Conservation (phyloP, 2,329 filamentous ascomycete species). For the Pseudogymnoascus sp. region DNA sequence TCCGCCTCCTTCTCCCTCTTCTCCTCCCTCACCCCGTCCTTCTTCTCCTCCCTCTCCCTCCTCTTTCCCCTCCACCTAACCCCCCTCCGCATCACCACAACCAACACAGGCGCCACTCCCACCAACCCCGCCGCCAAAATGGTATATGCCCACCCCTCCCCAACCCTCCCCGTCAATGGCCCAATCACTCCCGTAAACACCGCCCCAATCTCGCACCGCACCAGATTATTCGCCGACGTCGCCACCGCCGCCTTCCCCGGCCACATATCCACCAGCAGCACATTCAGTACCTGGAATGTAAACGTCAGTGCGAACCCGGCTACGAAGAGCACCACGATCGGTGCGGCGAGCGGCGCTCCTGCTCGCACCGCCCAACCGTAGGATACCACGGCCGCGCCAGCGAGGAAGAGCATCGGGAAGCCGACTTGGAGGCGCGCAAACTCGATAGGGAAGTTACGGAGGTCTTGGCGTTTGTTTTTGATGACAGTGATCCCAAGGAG, state of each 20-base stretch:
- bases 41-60: conserved; percentile 23
- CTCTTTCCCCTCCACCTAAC: conserved; percentile 35
- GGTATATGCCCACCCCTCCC: conserved; percentile 44
- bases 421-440: conserved; percentile 41
- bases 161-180: conserved; percentile 43
- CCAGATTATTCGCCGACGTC: conserved; percentile 49
- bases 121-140: conserved; percentile 38
- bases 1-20: background rate
- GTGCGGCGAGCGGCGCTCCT: conserved; percentile 36
- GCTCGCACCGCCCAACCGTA: conserved; percentile 47
- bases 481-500: conserved; percentile 45
- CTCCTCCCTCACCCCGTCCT: conserved; percentile 13
- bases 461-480: conserved; percentile 42
- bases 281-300: conserved; percentile 44
- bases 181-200: conserved; percentile 43
- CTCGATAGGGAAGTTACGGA: conserved; percentile 44
- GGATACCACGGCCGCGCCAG: conserved; percentile 37
- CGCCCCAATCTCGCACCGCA: conserved; percentile 47
- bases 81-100: conserved; percentile 36
- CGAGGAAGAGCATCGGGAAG: conserved; percentile 43
- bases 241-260: conserved; percentile 44
- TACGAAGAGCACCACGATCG: conserved; percentile 39
- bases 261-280: conserved; percentile 49
- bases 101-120: conserved; percentile 32
- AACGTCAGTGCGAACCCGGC: conserved; percentile 44